Percentiles rank a stretch among this genome's conserved stretches.
phyloP scores from a whole-genome alignment of 768 basidiomycete species.

The Leccinum ochraceum region DNA sequence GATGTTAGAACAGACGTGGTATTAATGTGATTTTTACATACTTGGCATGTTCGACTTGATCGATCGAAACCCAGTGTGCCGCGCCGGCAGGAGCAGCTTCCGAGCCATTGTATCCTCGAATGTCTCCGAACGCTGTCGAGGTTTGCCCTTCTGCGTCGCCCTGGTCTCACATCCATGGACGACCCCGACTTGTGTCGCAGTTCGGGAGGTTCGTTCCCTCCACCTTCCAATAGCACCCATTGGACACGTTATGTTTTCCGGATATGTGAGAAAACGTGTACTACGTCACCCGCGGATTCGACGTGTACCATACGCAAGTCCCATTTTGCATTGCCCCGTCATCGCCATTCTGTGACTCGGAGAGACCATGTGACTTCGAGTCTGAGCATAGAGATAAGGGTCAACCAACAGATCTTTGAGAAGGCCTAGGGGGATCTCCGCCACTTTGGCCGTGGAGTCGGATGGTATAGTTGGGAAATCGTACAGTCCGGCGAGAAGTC shows the following conservation, averaged over 20 bases:
- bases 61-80: constrained; percentile 53
- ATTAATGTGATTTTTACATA: constrained; percentile 37
- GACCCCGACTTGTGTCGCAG: constrained; percentile 7
- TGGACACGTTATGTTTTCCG: constrained; percentile 79
- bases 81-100: constrained; percentile 11
- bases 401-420: constrained; percentile 43
- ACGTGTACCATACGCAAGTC: constrained; percentile 43
- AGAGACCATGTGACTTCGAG: background rate
- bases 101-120: constrained; percentile 17
- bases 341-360: background rate
- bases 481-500: constrained; percentile 85
- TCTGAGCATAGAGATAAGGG: constrained; percentile 18
- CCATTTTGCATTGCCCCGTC: background rate
- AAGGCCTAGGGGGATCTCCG: constrained; percentile 36
- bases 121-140: constrained; percentile 11
- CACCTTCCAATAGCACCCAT: constrained; percentile 69
- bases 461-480: constrained; percentile 76
- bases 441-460: constrained; percentile 36
- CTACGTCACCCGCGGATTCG: constrained; percentile 59
- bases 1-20: too few relatives aligned
- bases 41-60: constrained; percentile 43
- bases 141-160: constrained; percentile 12
- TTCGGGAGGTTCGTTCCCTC: constrained; percentile 44
- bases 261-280: constrained; percentile 90
- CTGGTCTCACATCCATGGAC: constrained; percentile 12